Conservation (phyloP, 2,329 filamentous ascomycete species). For the Phyllosticta citribraziliensis region DNA sequence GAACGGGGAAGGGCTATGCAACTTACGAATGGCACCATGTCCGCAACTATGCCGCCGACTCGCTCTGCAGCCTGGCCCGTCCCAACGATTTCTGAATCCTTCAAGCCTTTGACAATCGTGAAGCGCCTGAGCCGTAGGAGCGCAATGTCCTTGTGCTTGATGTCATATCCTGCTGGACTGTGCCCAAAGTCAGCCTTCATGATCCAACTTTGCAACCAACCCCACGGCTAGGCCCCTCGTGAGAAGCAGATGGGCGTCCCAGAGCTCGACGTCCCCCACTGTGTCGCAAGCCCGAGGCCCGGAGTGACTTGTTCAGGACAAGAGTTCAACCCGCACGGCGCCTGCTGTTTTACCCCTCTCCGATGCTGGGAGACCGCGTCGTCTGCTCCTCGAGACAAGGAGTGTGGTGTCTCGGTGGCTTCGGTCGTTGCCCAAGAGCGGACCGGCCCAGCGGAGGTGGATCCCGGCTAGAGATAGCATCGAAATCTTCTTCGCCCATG, state of each 20-base stretch:
- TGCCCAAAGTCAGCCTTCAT: neutral
- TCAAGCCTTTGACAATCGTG: slow-evolving; percentile 58
- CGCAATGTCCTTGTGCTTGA: slow-evolving; percentile 68
- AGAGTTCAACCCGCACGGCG: neutral
- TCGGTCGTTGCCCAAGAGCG: neutral
- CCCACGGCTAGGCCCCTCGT: neutral
- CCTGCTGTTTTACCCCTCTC: neutral
- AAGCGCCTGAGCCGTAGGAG: slow-evolving; percentile 74
- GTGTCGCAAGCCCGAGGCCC: neutral
- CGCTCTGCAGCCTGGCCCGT: slow-evolving; percentile 50
- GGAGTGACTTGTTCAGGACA: neutral
- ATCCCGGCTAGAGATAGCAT: neutral
- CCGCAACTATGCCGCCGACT: slow-evolving; percentile 53
- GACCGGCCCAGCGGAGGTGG: neutral
- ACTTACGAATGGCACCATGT: slow-evolving; percentile 74
- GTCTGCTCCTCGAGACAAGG: neutral
- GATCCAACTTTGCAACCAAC: neutral
- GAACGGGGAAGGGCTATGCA: neutral
- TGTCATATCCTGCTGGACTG: slow-evolving; percentile 55
- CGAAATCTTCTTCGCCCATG: neutral
- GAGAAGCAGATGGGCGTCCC: neutral
- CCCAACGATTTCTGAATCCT: slow-evolving; percentile 53
- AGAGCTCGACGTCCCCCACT: neutral
- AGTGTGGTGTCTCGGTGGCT: neutral
- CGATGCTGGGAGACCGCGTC: neutral